Evolutionary conservation across 2,329 filamentous ascomycete species (phyloP).

Genomic region (Akanthomyces lecanii): DNA sequence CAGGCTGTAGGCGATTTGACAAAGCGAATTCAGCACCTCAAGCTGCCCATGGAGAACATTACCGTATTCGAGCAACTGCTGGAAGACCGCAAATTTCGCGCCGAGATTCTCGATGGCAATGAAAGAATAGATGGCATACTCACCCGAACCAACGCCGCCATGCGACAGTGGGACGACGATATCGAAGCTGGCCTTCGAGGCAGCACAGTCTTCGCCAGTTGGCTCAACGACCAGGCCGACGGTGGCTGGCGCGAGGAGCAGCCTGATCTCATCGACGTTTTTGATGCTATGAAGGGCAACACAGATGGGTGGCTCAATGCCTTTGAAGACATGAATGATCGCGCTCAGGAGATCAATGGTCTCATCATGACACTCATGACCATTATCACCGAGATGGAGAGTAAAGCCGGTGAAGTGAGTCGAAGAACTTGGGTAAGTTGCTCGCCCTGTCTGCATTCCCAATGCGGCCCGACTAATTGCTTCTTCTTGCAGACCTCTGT

Average conservation of each 20-base stretch:
- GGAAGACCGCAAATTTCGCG: conserved; percentile 75
- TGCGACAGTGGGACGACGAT: conserved; percentile 76
- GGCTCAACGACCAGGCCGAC: conserved; percentile 63
- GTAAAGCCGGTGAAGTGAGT: conserved; percentile 77
- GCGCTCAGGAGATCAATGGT: conserved; percentile 65
- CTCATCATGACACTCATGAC: conserved; percentile 68
- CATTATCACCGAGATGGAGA: conserved; percentile 81
- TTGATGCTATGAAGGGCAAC: conserved; percentile 87
- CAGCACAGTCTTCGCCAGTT: conserved; percentile 71
- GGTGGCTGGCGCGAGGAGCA: conserved; percentile 59
- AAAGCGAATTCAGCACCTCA: conserved; percentile 74
- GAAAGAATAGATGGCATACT: conserved; percentile 88
- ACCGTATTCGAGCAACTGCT: conserved; percentile 83
- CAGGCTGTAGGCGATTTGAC: conserved; percentile 74
- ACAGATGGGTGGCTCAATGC: conserved; percentile 85
- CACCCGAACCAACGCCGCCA: conserved; percentile 67
- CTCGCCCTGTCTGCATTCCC: background rate
- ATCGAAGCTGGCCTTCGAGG: conserved; percentile 72
- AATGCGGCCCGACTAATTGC: background rate
- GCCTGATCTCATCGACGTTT: conserved; percentile 64
- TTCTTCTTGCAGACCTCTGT: conserved; percentile 6
- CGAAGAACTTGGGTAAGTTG: conserved; percentile 66
- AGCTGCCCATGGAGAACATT: conserved; percentile 78
- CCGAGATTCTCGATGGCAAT: conserved; percentile 80
- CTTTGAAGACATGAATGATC: conserved; percentile 70